Conservation (phyloP, 352 stramenopile genomes). For the Pythium chondricola region DNA sequence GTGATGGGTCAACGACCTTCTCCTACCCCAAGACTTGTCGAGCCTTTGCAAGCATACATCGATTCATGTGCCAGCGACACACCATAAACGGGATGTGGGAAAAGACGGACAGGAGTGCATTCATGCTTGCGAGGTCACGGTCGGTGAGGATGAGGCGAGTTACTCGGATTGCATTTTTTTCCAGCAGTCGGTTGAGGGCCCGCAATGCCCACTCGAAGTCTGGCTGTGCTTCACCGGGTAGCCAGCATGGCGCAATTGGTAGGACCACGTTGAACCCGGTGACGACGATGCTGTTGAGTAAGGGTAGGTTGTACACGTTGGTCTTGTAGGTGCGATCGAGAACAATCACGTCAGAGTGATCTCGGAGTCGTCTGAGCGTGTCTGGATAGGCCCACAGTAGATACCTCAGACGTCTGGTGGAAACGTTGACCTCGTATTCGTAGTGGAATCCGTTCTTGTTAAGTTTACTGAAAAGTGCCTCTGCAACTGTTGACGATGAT, state of each 20-base stretch:
- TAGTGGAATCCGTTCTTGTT: background rate
- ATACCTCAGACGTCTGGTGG: background rate
- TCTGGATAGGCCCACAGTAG: background rate
- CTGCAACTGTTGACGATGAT: background rate
- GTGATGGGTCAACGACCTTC: background rate
- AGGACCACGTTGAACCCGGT: slow-evolving; percentile 12
- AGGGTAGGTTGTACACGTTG: slow-evolving; percentile 9
- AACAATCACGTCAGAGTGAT: background rate
- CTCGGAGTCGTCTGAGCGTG: background rate
- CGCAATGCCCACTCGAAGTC: slow-evolving; percentile 18
- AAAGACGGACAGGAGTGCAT: slow-evolving; percentile 3
- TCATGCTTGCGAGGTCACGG: slow-evolving; percentile 12
- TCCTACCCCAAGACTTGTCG: background rate
- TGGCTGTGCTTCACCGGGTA: slow-evolving; percentile 8
- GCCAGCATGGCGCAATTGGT: slow-evolving; percentile 12
- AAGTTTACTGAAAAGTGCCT: background rate
- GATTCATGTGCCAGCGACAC: slow-evolving; percentile 20
- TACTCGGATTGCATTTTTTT: too few species aligned
- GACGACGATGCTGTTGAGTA: slow-evolving; percentile 12
- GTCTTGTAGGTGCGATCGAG: slow-evolving; percentile 11
- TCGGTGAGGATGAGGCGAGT: slow-evolving; percentile 4
- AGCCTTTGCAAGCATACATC: slow-evolving; percentile 8
- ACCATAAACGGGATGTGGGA: background rate
- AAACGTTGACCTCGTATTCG: background rate
- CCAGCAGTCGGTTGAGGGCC: too few species aligned